Percentiles rank a stretch among this genome's conserved stretches.
Evolutionary conservation across 106 monocot genomes (phyloP).

Genomic region (Narthecium ossifragum): DNA sequence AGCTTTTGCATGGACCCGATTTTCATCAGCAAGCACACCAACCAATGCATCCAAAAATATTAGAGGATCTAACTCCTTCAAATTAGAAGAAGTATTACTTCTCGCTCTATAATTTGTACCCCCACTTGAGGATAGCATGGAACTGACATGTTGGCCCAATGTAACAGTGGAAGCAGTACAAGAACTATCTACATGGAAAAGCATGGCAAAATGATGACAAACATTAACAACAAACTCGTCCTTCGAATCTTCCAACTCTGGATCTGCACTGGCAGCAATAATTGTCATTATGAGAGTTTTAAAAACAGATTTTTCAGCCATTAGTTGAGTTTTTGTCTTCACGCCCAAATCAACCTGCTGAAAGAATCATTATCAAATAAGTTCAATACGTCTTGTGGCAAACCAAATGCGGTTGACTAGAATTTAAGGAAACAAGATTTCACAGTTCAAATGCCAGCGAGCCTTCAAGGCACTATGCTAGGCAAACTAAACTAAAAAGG

Average conservation of each 20-base stretch:
- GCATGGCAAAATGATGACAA: conserved; percentile 96
- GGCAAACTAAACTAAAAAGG: too few relatives aligned
- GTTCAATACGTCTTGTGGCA: too few relatives aligned
- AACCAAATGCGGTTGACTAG: too few relatives aligned
- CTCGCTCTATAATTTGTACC: conserved; percentile 39
- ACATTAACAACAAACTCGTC: conserved; percentile 77
- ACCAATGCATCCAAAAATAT: conserved; percentile 97
- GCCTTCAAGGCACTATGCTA: too few relatives aligned
- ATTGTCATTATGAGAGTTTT: conserved; percentile 66
- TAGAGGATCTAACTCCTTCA: conserved; percentile 91
- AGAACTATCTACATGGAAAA: conserved; percentile 87
- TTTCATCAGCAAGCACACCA: conserved; percentile 87
- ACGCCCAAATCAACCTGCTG: conserved; percentile 93
- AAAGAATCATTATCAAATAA: too few relatives aligned
- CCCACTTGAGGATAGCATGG: conserved; percentile 29
- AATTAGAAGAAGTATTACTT: conserved; percentile 44
- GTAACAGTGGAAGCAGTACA: conserved; percentile 33
- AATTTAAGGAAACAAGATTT: too few relatives aligned
- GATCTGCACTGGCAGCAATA: conserved; percentile 68
- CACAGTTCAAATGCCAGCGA: too few relatives aligned
- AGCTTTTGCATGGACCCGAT: conserved; percentile 76
- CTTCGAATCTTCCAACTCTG: conserved; percentile 60
- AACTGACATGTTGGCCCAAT: conserved; percentile 44
- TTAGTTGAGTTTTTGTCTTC: conserved; percentile 96
- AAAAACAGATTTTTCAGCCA: conserved; percentile 98